Evolutionary conservation across 179 eudicot species (phyloP).

Genomic region (Beta macrorhiza): DNA sequence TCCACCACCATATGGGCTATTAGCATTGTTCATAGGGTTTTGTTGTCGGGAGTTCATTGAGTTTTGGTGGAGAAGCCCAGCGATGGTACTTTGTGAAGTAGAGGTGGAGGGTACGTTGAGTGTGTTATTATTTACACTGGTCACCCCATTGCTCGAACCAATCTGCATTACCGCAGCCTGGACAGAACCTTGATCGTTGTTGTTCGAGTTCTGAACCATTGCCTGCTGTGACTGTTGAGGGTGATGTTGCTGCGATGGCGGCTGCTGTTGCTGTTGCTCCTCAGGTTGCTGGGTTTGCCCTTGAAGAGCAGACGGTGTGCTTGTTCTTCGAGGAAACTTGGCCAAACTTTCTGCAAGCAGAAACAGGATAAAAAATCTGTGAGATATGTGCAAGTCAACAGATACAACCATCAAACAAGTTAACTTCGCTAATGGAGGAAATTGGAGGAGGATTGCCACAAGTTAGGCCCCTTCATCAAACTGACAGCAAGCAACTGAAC

Average conservation of each 20-base stretch:
- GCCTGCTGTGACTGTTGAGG: conserved; percentile 30
- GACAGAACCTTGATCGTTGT: conserved; percentile 48
- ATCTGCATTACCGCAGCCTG: conserved; percentile 48
- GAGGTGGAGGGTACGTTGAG: conserved; percentile 44
- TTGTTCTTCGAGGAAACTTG: conserved; percentile 73
- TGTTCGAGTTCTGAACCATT: conserved; percentile 45
- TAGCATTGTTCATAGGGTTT: conserved; percentile 48
- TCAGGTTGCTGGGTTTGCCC: conserved; percentile 57
- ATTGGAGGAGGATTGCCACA: neutral
- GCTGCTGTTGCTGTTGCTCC: conserved; percentile 35
- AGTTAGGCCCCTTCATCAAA: neutral
- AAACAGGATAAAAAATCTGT: conserved; percentile 7
- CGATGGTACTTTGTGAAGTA: conserved; percentile 52
- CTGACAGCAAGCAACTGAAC: neutral
- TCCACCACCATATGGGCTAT: conserved; percentile 44
- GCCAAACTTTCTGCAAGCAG: conserved; percentile 75
- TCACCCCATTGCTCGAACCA: conserved; percentile 51
- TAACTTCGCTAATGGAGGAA: too few relatives aligned
- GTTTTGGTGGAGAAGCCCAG: conserved; percentile 74
- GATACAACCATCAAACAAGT: neutral
- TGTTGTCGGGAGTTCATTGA: conserved; percentile 66
- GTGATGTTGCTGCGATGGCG: conserved; percentile 1
- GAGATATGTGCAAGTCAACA: conserved; percentile 1
- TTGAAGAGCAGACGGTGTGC: conserved; percentile 46
- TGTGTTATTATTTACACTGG: conserved; percentile 52